These are phyloP conservation scores for Curvularia eragrostidis DNA, from an alignment of 2,329 filamentous ascomycete genomes.

Conservation along the genomic window DNA sequence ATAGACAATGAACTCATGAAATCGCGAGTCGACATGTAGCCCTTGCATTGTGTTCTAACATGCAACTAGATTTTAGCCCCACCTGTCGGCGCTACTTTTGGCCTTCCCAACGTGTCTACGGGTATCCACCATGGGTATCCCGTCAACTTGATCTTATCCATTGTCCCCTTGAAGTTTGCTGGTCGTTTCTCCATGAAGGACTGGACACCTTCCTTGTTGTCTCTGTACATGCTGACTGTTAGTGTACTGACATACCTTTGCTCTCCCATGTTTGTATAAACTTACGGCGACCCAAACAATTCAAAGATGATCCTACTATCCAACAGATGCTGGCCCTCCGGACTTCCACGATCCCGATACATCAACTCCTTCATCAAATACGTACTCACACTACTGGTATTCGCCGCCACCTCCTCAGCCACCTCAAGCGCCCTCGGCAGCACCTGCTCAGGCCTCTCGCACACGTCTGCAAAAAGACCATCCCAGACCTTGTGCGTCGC, in stretches of 20 bases:
- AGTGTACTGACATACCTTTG: constrained; percentile 1
- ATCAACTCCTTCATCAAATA: constrained; percentile 76
- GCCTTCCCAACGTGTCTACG: constrained; percentile 54
- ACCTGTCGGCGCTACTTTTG: constrained; percentile 44
- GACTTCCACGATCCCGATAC: constrained; percentile 63
- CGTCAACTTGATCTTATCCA: constrained; percentile 65
- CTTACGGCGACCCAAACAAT: constrained; percentile 60
- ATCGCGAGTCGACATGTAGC: constrained; percentile 4
- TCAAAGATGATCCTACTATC: constrained; percentile 71
- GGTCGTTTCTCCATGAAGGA: constrained; percentile 74
- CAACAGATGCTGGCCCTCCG: constrained; percentile 74
- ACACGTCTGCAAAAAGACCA: constrained; percentile 70
- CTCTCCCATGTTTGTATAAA: constrained; percentile 11
- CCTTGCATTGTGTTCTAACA: constrained; percentile 3
- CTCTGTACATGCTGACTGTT: constrained; percentile 49
- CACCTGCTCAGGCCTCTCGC: constrained; percentile 65
- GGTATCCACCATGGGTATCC: constrained; percentile 74
- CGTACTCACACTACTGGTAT: constrained; percentile 69
- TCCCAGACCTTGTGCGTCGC: constrained; percentile 59
- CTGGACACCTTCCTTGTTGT: constrained; percentile 70
- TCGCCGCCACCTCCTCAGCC: constrained; percentile 70
- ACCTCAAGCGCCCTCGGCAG: constrained; percentile 69
- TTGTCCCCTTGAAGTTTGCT: constrained; percentile 66
- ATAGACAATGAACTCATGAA: constrained; percentile 24
- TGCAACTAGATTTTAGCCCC: constrained; percentile 40